Evolutionary conservation across 441 rosid species (phyloP).

Genomic region (Gossypium davidsonii): DNA sequence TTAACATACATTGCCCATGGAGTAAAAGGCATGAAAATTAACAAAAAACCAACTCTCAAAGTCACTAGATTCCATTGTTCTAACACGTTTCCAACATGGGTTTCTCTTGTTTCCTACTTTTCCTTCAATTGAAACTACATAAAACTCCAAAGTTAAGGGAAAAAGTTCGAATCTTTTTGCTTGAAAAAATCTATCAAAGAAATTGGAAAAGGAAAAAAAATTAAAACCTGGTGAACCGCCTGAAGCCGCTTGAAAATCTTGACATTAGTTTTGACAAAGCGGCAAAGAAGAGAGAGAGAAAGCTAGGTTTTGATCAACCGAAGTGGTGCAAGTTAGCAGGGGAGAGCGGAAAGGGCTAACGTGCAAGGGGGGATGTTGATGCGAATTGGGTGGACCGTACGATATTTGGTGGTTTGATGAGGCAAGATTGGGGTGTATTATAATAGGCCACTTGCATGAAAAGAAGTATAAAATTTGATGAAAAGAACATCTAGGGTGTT

Average conservation of each 20-base stretch:
- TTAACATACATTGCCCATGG: slow-evolving; percentile 16
- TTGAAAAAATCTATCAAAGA: neutral
- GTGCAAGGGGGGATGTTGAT: neutral
- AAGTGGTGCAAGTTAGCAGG: slow-evolving; percentile 4
- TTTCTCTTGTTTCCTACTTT: neutral
- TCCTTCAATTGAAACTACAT: neutral
- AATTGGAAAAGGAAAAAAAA: neutral
- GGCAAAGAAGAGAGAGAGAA: neutral
- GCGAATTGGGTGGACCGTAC: slow-evolving; percentile 2
- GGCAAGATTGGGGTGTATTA: neutral
- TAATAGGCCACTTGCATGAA: neutral
- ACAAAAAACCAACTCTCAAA: slow-evolving; percentile 8
- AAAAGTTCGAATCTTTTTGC: neutral
- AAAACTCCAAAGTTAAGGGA: neutral
- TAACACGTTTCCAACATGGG: neutral
- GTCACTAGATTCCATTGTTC: slow-evolving; percentile 38
- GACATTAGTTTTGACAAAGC: slow-evolving; percentile 1
- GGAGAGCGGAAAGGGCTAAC: neutral
- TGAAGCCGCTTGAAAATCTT: neutral
- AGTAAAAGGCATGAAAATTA: slow-evolving; percentile 1
- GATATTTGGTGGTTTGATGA: slow-evolving; percentile 1
- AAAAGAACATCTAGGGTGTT: neutral
- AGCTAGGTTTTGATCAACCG: slow-evolving; percentile 9
- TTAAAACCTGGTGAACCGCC: slow-evolving; percentile 12
- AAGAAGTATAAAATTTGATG: neutral